Base-by-base conservation (phyloP, 441 rosid genomes). In the Aquilaria agallochum region DNA sequence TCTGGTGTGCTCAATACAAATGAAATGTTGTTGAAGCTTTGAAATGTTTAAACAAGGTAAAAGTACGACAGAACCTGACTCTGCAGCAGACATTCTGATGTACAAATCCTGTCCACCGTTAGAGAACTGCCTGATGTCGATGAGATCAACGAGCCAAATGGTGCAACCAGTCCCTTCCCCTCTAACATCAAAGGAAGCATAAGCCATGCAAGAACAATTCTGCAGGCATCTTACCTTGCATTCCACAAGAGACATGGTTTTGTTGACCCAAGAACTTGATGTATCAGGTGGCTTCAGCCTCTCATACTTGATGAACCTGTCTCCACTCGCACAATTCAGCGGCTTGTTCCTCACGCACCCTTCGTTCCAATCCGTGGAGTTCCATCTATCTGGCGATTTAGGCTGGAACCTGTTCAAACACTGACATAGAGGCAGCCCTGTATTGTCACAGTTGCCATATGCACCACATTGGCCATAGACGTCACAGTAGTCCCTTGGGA, bases 341-440 rank as follows among this genome's bases (percentile, higher is more conserved):
- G 66, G 62, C 59, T 68, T 74, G 52, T 55, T 74, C 6, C 61
- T 60, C 10, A 47, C 40, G 36, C 85, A 78, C 1, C 80, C 78
- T 14, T 59, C 45, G 44, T 62, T 47, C 30, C 62, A 54, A 40
- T 74, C 77, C 5, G 47, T 12, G 7, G 50, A 5, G 59, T 15
- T 1, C 72, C 63, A 57, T 2, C 57, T 40, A 0, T 14, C 51
- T 0, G 13, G 36, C 32, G 68, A 59, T 15, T 47, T 64, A 12
- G 68, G 70, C 60, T 15, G 53, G 66, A 75, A 75, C 34, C 53
- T 74, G 5, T 75, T 64, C 46, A 76, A 63, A 60, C 80, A 81
- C 9, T 62, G 11, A 55, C 80, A 80, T 53, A 33, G 64, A 10
- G 71, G 73, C 12, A 50, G 55, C 27, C 32, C 46, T 50, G 32